phyloP scores from a whole-genome alignment of 768 basidiomycete genomes.

The Nidularia sp. region DNA sequence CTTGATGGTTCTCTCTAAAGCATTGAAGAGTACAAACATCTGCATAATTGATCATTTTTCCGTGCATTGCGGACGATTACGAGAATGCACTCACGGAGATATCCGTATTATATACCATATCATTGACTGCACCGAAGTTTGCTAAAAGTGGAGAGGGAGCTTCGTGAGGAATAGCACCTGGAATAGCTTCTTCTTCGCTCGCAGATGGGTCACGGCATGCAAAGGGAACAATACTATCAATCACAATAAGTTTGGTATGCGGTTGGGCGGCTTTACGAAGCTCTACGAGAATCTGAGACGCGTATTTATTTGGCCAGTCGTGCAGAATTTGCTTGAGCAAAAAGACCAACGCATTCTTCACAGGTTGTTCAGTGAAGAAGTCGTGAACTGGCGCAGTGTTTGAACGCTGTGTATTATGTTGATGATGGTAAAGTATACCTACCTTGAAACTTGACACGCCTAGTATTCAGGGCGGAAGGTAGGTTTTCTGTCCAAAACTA shows the following conservation, averaged over 20 bases:
- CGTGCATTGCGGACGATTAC: background rate
- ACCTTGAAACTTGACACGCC: background rate
- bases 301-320: slow-evolving; percentile 45
- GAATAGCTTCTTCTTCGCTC: background rate
- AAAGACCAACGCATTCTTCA: slow-evolving; percentile 32
- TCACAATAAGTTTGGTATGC: slow-evolving; percentile 24
- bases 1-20: background rate
- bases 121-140: slow-evolving; percentile 18
- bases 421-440: background rate
- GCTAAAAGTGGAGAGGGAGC: slow-evolving; percentile 11
- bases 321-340: slow-evolving; percentile 49
- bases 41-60: background rate
- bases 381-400: slow-evolving; percentile 31
- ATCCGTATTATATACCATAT: slow-evolving; percentile 12
- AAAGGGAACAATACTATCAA: slow-evolving; percentile 25
- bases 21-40: background rate
- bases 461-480: background rate
- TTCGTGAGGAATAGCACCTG: slow-evolving; percentile 1
- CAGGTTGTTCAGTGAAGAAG: slow-evolving; percentile 45
- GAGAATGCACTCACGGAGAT: slow-evolving; percentile 11
- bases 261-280: slow-evolving; percentile 21
- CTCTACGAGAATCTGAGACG: slow-evolving; percentile 18
- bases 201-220: slow-evolving; percentile 10
- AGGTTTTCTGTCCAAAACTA: background rate
- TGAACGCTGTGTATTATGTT: background rate